Base-by-base conservation (phyloP, 345 rosid species). In the Geranium brycei region DNA sequence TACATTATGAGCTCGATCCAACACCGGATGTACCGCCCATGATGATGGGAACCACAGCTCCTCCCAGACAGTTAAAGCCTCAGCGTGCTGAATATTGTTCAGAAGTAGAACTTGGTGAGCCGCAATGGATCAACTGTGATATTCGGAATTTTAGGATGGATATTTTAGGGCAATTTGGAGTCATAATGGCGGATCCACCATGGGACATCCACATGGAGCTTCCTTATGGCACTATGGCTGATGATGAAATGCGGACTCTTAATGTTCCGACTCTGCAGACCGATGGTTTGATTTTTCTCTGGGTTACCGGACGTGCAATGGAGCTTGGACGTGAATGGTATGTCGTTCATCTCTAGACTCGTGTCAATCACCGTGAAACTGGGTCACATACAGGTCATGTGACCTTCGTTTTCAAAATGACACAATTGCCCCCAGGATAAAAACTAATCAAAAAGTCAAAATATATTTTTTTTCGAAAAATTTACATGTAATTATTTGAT, bases 291-390 rank as follows among this genome's bases (percentile, higher is more conserved):
- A 93, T 90, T 63, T 93, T 93, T 71, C 95, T 93, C 28, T 93
- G 99, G 99, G 99, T 93, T 62, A 93, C 99, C 63, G 99, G 99
- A 51, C 96, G 97, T 68, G 97, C 99, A 18, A 93, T 93, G 99
- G 99, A 90, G 84, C 97, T 93, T 72, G 99, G 99, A 65, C 97
- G 99, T 14, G 99, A 93, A 71, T 93, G 99, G 99, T 93, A 70
- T 17, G 57, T 74, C 0, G 35, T 59, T 57, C 18, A 28, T 30
- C 40, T 66, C 8, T 59, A 23, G 31, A 7, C 61, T 11, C 7
- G 1, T 47, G 12, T 47, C 11, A 47, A 13, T 13, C 0, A 47
- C n/a, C n/a, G n/a, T n/a, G n/a, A n/a, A n/a, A n/a, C n/a, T n/a
- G n/a, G n/a, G n/a, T n/a, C n/a, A n/a, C n/a, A n/a, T n/a, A n/a